Evolutionary conservation across 139 green algal species (phyloP).

Genomic region (Chlorella sp.): DNA sequence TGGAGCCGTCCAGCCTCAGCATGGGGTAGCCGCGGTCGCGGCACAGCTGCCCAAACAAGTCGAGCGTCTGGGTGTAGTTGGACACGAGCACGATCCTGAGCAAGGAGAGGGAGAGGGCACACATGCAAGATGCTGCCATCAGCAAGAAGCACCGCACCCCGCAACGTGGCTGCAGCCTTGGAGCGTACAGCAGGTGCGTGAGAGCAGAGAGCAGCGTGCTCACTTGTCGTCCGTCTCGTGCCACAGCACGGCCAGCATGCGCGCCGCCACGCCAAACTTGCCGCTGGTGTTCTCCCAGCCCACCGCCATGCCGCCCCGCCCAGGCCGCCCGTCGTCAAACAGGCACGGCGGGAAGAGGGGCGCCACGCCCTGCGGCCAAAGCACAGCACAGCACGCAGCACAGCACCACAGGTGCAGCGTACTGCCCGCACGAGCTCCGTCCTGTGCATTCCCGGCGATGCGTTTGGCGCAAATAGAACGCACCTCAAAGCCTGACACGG

Average conservation of each 20-base stretch:
- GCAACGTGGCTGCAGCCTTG: no score
- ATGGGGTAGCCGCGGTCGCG: slow-evolving; percentile 76
- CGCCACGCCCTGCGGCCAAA: slow-evolving; percentile 17
- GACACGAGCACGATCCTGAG: slow-evolving; percentile 82
- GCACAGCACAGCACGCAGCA: no score
- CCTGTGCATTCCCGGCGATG: not conserved
- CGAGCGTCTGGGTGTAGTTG: slow-evolving; percentile 86
- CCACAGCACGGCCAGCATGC: slow-evolving; percentile 81
- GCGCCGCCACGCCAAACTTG: slow-evolving; percentile 81
- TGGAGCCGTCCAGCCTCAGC: slow-evolving; percentile 88
- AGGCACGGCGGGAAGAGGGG: slow-evolving; percentile 76
- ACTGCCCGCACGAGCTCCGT: not conserved
- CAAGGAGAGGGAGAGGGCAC: no score
- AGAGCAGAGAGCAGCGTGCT: no score
- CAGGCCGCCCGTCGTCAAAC: slow-evolving; percentile 69
- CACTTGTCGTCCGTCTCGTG: slow-evolving; percentile 72
- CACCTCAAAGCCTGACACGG: slow-evolving; percentile 38
- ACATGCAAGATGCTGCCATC: no score
- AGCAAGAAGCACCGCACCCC: no score
- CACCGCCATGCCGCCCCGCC: slow-evolving; percentile 43
- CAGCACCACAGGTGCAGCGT: not conserved
- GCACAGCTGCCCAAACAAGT: slow-evolving; percentile 86
- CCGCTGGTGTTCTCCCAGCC: slow-evolving; percentile 72
- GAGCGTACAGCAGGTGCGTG: no score
- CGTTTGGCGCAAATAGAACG: no score